phyloP scores from a whole-genome alignment of 495 filamentous ascomycete genomes.

The Annulohypoxylon nitens region DNA sequence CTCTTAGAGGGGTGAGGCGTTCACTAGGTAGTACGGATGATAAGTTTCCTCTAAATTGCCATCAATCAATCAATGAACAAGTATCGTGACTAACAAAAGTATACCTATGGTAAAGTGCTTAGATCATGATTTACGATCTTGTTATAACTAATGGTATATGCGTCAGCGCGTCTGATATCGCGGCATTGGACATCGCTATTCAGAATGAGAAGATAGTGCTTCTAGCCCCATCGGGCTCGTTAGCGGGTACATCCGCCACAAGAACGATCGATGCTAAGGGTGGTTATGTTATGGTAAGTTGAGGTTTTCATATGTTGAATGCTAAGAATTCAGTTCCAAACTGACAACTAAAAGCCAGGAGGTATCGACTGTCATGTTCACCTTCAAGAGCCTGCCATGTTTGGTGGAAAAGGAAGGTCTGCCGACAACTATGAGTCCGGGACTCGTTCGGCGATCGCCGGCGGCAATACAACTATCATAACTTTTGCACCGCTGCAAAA shows the following conservation, averaged over 20 bases:
- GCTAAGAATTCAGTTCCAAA: neutral
- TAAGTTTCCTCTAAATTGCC: neutral
- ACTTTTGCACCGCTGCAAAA: slow-evolving; percentile 70
- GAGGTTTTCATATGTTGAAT: neutral
- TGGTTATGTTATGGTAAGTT: neutral
- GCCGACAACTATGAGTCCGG: slow-evolving; percentile 68
- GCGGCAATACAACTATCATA: slow-evolving; percentile 72
- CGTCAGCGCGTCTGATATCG: slow-evolving; percentile 20
- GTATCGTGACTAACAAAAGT: neutral
- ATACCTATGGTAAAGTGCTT: neutral
- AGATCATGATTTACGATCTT: slow-evolving; percentile 13
- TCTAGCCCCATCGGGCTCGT: neutral
- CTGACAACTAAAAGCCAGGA: slow-evolving; percentile 57
- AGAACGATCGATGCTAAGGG: neutral
- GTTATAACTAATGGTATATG: slow-evolving; percentile 26
- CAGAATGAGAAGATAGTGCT: slow-evolving; percentile 49
- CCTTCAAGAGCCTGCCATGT: slow-evolving; percentile 58
- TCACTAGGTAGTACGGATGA: neutral
- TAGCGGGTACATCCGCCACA: neutral
- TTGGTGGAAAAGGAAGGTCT: slow-evolving; percentile 61
- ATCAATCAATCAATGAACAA: neutral
- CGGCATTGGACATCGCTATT: slow-evolving; percentile 15
- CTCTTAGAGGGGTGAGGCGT: neutral
- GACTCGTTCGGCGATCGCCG: slow-evolving; percentile 68
- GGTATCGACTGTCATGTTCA: slow-evolving; percentile 64